These are phyloP conservation scores for Kurtzmaniella fragi DNA, from an alignment of 805 yeast species.

Conservation along the genomic window DNA sequence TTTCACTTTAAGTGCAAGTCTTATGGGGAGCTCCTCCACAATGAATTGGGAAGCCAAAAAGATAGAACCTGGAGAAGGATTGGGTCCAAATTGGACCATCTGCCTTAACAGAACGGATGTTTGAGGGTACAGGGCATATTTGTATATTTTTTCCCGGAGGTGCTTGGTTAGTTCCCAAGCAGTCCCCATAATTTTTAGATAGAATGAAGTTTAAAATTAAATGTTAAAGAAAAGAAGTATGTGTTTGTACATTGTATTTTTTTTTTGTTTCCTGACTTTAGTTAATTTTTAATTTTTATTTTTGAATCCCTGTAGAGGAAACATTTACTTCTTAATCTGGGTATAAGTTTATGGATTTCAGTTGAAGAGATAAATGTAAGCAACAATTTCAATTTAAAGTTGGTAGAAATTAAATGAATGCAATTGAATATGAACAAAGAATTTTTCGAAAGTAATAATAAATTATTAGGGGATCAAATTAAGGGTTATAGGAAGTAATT, in stretches of 20 bases:
- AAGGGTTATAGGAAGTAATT: too few species aligned
- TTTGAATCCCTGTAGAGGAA: too few species aligned
- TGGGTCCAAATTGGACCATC: slow-evolving; percentile 87
- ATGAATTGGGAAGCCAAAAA: slow-evolving; percentile 82
- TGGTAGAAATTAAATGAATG: too few species aligned
- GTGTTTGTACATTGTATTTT: neutral
- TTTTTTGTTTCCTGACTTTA: too few species aligned
- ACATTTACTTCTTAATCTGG: too few species aligned
- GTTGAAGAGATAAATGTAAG: too few species aligned
- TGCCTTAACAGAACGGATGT: slow-evolving; percentile 81
- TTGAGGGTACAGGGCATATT: slow-evolving; percentile 70
- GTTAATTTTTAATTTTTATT: too few species aligned
- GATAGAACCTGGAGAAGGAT: slow-evolving; percentile 71
- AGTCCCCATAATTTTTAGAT: slow-evolving; percentile 25
- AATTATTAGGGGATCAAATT: too few species aligned
- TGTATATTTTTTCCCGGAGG: slow-evolving; percentile 51
- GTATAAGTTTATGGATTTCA: too few species aligned
- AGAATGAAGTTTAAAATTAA: neutral
- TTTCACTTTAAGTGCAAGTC: slow-evolving; percentile 80
- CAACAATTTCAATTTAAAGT: too few species aligned
- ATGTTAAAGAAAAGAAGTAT: neutral
- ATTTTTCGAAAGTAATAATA: too few species aligned
- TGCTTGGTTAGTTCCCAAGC: slow-evolving; percentile 47
- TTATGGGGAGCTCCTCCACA: slow-evolving; percentile 80
- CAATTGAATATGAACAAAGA: too few species aligned